A percentile compares a stretch with the other conserved stretches of the same genome.
These are phyloP conservation scores for Kitagawia praeruptora DNA, from an alignment of 129 eudicot genomes.

Conservation along the genomic window DNA sequence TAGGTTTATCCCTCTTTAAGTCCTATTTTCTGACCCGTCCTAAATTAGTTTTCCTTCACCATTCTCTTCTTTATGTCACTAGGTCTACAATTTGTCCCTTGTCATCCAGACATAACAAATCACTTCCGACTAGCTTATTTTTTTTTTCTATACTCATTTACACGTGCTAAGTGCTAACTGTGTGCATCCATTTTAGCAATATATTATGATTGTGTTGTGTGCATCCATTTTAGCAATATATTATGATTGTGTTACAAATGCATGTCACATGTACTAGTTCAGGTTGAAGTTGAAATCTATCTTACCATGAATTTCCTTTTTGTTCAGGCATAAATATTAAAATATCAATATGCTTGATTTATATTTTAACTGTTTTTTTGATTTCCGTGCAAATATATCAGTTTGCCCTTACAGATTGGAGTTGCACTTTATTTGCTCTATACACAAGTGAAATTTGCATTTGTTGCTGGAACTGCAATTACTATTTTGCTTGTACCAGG, in stretches of 20 bases:
- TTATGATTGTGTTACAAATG: background rate
- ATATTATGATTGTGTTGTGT: background rate
- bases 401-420: constrained; percentile 94
- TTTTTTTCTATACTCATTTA: background rate
- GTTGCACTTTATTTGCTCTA: constrained; percentile 76
- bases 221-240: background rate
- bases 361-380: background rate
- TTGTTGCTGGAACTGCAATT: constrained; percentile 77
- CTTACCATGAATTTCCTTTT: background rate
- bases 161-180: background rate
- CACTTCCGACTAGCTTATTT: background rate
- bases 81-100: background rate
- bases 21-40: too few relatives aligned
- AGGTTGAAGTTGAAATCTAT: background rate
- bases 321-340: background rate
- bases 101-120: background rate
- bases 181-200: background rate
- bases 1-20: too few relatives aligned
- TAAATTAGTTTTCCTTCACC: background rate
- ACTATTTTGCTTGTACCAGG: constrained; percentile 92
- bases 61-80: background rate
- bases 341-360: background rate
- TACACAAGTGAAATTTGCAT: constrained; percentile 90
- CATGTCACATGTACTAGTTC: background rate
- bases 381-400: constrained; percentile 34